phyloP scores from a whole-genome alignment of 352 stramenopile species.

The Phytophthora kernoviae region DNA sequence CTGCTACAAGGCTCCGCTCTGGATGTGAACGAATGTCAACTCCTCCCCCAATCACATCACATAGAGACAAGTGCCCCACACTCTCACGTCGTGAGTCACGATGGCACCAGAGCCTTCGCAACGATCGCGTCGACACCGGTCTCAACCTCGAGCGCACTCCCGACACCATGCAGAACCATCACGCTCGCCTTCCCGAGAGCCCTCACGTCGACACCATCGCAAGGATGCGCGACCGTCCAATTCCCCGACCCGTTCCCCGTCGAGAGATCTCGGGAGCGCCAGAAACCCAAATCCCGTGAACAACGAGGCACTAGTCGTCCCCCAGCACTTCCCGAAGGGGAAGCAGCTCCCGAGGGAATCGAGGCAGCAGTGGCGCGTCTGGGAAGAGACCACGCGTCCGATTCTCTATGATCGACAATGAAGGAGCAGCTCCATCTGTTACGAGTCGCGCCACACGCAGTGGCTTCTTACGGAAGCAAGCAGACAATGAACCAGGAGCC shows the following conservation, averaged over 20 bases:
- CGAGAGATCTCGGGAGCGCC: conserved; percentile 19
- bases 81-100: neutral
- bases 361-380: conserved; percentile 14
- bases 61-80: conserved; percentile 2
- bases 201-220: conserved; percentile 17
- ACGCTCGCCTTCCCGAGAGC: conserved; percentile 15
- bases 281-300: conserved; percentile 23
- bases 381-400: conserved; percentile 59
- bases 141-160: conserved; percentile 22
- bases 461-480: conserved; percentile 76
- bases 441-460: conserved; percentile 55
- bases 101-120: conserved; percentile 36
- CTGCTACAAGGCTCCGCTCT: conserved; percentile 1
- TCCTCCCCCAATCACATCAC: conserved; percentile 17
- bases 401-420: conserved; percentile 52
- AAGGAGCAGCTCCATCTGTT: conserved; percentile 46
- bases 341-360: neutral
- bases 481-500: conserved; percentile 73
- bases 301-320: conserved; percentile 10
- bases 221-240: conserved; percentile 10
- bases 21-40: neutral
- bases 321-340: conserved; percentile 8
- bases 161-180: conserved; percentile 11
- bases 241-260: conserved; percentile 24
- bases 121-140: conserved; percentile 28